These are phyloP conservation scores for Lasiodiplodia sp. DNA, from an alignment of 2,329 filamentous ascomycete genomes.

Conservation along the genomic window DNA sequence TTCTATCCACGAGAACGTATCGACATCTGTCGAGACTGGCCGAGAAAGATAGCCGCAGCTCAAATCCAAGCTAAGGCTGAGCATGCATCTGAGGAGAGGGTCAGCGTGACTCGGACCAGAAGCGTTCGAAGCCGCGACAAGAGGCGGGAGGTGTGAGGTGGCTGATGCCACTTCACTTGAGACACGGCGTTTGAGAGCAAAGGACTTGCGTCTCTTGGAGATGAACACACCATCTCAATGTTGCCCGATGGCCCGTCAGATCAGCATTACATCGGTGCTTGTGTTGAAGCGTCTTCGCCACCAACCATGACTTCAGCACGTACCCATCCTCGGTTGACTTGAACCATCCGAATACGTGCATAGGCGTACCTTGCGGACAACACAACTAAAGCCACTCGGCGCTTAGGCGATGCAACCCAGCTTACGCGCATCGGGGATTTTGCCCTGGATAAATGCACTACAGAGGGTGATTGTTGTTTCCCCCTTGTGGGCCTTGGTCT, in stretches of 20 bases:
- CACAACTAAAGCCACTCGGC: neutral
- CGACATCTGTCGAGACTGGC: conserved; percentile 91
- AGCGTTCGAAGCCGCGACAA: conserved; percentile 18
- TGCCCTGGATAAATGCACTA: neutral
- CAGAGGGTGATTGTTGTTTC: neutral
- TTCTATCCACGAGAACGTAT: conserved; percentile 85
- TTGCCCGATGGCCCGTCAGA: neutral
- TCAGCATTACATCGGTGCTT: neutral
- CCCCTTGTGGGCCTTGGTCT: neutral
- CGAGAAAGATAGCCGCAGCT: conserved; percentile 67
- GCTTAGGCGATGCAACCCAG: neutral
- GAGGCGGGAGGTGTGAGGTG: conserved; percentile 3
- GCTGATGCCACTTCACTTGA: neutral
- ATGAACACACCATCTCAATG: neutral
- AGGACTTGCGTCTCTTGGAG: neutral
- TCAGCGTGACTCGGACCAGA: neutral
- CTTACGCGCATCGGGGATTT: neutral
- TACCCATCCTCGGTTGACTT: neutral
- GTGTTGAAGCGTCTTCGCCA: neutral
- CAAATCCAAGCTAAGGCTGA: conserved; percentile 1
- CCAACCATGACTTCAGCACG: conserved; percentile 4
- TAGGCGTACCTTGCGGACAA: neutral
- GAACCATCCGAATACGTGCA: neutral
- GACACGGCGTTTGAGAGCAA: conserved; percentile 7
- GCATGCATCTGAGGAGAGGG: neutral